These are phyloP conservation scores for Penicillium vulpinum DNA, from an alignment of 2,329 filamentous ascomycete genomes.

Conservation along the genomic window DNA sequence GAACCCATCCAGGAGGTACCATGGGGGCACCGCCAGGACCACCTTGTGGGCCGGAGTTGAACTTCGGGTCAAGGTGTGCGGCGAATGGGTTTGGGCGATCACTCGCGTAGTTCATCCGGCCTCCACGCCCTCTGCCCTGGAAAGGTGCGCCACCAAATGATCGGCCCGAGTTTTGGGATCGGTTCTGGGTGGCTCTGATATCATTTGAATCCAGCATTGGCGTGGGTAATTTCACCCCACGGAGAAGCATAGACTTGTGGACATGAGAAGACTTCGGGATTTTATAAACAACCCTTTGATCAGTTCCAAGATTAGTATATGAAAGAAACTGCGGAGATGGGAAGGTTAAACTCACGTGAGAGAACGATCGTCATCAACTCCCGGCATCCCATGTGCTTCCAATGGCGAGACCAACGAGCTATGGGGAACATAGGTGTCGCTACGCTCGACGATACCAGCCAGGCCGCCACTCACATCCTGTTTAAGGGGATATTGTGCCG, in stretches of 20 bases:
- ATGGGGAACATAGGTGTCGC: conserved; percentile 81
- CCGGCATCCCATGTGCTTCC: conserved; percentile 68
- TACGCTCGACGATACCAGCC: conserved; percentile 76
- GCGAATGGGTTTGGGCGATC: conserved; percentile 49
- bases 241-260: conserved; percentile 93
- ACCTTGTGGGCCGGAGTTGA: conserved; percentile 35
- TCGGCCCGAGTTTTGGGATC: conserved; percentile 66
- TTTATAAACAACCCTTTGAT: conserved; percentile 74
- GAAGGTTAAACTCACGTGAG: conserved; percentile 64
- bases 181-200: conserved; percentile 69
- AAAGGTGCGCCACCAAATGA: conserved; percentile 69
- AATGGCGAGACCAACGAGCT: conserved; percentile 77
- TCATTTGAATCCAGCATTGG: conserved; percentile 74
- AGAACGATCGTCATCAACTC: conserved; percentile 81
- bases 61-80: conserved; percentile 49
- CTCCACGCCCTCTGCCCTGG: conserved; percentile 48
- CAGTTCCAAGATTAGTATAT: conserved; percentile 32
- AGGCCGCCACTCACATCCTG: conserved; percentile 74
- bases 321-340: background rate
- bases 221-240: conserved; percentile 72
- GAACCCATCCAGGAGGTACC: conserved; percentile 39
- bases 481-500: conserved; percentile 69
- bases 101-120: conserved; percentile 57
- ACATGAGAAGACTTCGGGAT: conserved; percentile 70
- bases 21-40: conserved; percentile 31